A percentile compares a stretch with the other conserved stretches of the same genome.
phyloP scores from a whole-genome alignment of 352 stramenopile genomes.

The Globisporangium polare region DNA sequence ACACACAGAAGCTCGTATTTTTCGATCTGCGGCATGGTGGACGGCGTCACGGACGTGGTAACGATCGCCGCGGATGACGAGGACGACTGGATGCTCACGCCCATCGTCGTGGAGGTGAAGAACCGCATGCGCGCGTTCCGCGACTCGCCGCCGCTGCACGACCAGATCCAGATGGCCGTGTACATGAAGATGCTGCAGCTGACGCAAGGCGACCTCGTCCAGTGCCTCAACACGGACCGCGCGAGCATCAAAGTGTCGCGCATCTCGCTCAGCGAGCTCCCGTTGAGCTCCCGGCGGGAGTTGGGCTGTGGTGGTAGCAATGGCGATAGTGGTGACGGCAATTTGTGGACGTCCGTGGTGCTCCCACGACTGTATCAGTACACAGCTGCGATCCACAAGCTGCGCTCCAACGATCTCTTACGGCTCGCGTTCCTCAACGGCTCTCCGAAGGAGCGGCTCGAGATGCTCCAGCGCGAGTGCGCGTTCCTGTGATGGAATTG shows the following conservation, averaged over 20 bases:
- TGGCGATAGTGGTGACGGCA: conserved; percentile 1
- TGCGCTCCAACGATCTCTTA: conserved; percentile 47
- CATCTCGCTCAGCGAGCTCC: conserved; percentile 37
- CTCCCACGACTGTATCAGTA: conserved; percentile 61
- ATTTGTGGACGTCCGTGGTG: conserved; percentile 61
- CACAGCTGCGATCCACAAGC: conserved; percentile 35
- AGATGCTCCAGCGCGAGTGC: conserved; percentile 46
- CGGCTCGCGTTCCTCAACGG: conserved; percentile 65
- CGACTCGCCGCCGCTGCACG: conserved; percentile 55
- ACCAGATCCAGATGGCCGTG: conserved; percentile 74
- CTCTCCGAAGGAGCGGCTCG: conserved; percentile 33
- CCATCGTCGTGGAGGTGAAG: conserved; percentile 74
- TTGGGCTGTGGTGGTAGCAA: neutral
- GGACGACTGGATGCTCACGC: conserved; percentile 57
- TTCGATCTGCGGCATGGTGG: conserved; percentile 80
- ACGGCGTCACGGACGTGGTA: conserved; percentile 60
- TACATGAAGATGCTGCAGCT: conserved; percentile 82
- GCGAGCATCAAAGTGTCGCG: conserved; percentile 53
- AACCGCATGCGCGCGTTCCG: conserved; percentile 66
- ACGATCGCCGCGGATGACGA: conserved; percentile 32
- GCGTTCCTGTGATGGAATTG: conserved; percentile 41
- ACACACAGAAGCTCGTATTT: conserved; percentile 30
- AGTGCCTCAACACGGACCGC: conserved; percentile 51
- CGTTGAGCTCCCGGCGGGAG: conserved; percentile 21
- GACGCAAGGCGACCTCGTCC: conserved; percentile 57